phyloP scores from a whole-genome alignment of 768 basidiomycete genomes.

The Heimioporus sp. region DNA sequence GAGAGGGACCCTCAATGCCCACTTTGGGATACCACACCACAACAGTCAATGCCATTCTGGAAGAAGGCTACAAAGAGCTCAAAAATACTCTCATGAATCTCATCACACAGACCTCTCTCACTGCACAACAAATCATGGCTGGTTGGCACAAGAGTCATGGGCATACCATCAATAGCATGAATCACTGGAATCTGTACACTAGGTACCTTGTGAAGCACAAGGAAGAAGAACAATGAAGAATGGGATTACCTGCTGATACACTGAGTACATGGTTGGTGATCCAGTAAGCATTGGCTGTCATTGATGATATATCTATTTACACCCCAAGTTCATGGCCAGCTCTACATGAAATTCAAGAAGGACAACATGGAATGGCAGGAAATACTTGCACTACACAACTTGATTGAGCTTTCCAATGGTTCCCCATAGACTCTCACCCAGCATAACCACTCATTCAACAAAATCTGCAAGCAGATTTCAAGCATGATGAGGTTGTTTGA shows the following conservation, averaged over 20 bases:
- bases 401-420: neutral
- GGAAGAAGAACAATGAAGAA: neutral
- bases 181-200: conserved; percentile 7
- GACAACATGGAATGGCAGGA: neutral
- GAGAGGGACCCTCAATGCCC: neutral
- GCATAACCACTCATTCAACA: neutral
- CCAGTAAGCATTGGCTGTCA: neutral
- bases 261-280: neutral
- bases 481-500: neutral
- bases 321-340: neutral
- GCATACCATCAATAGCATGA: neutral
- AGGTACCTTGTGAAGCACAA: conserved; percentile 1
- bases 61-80: neutral
- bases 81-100: neutral
- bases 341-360: neutral
- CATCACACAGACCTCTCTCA: neutral
- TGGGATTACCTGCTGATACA: neutral
- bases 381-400: neutral
- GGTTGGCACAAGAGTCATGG: conserved; percentile 6
- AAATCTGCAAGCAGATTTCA: neutral
- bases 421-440: neutral
- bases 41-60: neutral
- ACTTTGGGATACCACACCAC: neutral
- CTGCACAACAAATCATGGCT: conserved; percentile 2
- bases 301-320: neutral